Evolutionary conservation across 2,329 filamentous ascomycete genomes (phyloP), one percentile per base, ranked within the genome.

Genomic region (Didymella segeticola): DNA sequence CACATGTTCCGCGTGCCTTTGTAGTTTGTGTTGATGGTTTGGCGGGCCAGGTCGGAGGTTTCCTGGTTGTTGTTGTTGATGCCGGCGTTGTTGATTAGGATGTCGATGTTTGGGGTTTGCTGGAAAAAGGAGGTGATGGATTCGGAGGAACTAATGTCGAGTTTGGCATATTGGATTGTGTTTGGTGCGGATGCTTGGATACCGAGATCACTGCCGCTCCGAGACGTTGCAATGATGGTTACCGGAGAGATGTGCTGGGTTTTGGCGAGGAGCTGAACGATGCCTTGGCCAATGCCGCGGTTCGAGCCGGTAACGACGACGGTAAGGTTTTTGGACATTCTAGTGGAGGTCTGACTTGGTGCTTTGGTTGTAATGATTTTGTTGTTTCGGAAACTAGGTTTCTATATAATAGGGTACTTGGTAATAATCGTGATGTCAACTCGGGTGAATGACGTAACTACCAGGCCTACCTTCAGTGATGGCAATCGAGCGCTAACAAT

Each of bases 31-130:
- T 48, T 37, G 12, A 67, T 49, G 12, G 52, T 56, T 30, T 64
- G 41, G 0, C 41, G 41, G 1, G 60, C 60, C 6, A 37, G 33
- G 0, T 55, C 46, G 5, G 55, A 47, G 0, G 54, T 62, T 25
- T 64, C 58, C 19, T 46, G 12, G 20, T 57, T 36, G 41, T 63
- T 58, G 36, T 61, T 60, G 27, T 53, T 60, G n/a, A 67, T 33
- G 7, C 60, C 64, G 2, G 64, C 64, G 20, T 65, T 67, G 42
- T 67, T 67, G 50, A 67, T 65, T 5, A 67, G 53, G 20, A 64
- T 33, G 37, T 64, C 56, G 23, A 64, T 45, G n/a, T 53, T 12
- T 6, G 51, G 29, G 1, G 55, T 25, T 9, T n/a, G 38, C 9
- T 20, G 20, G 43, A 65, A 46, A 30, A 67, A 61, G 3, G 54